Conservation (phyloP, 192 early-diverging fungal species). For the Coemansia sp. region DNA sequence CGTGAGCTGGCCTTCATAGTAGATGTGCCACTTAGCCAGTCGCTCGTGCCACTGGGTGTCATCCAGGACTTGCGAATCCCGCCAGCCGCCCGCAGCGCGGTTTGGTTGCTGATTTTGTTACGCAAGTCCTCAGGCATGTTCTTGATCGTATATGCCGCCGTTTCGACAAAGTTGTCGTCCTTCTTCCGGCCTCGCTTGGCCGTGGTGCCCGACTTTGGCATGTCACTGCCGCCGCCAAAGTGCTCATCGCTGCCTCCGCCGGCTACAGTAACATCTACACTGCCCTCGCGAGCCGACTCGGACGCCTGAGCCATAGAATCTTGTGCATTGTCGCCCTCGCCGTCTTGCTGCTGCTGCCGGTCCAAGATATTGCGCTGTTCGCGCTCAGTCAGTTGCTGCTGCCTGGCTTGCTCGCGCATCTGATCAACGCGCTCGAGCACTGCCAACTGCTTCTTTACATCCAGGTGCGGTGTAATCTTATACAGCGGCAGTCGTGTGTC, state of each 20-base stretch:
- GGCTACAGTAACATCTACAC: background rate
- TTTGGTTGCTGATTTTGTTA: constrained; percentile 62
- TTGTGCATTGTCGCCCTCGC: background rate
- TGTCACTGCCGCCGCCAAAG: constrained; percentile 35
- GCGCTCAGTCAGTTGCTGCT: constrained; percentile 52
- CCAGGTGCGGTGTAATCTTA: constrained; percentile 66
- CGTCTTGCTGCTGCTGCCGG: constrained; percentile 22
- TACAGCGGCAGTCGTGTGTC: constrained; percentile 64
- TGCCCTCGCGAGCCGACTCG: background rate
- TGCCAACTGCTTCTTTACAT: constrained; percentile 70
- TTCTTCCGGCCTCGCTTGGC: constrained; percentile 55
- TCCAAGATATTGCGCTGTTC: constrained; percentile 45
- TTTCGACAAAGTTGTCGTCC: constrained; percentile 42
- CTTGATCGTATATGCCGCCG: constrained; percentile 50
- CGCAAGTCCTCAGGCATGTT: constrained; percentile 58
- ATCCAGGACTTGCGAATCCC: constrained; percentile 63
- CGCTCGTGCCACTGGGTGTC: constrained; percentile 29
- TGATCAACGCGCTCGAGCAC: constrained; percentile 72
- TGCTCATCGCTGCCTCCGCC: constrained; percentile 7
- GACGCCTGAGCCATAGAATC: background rate
- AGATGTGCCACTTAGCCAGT: constrained; percentile 25
- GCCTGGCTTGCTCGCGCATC: constrained; percentile 65
- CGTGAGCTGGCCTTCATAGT: constrained; percentile 3
- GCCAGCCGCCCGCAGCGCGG: constrained; percentile 61
- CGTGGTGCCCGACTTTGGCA: constrained; percentile 20